Conservation (phyloP, 2,329 filamentous ascomycete genomes). For the Escovopsis sp. region DNA sequence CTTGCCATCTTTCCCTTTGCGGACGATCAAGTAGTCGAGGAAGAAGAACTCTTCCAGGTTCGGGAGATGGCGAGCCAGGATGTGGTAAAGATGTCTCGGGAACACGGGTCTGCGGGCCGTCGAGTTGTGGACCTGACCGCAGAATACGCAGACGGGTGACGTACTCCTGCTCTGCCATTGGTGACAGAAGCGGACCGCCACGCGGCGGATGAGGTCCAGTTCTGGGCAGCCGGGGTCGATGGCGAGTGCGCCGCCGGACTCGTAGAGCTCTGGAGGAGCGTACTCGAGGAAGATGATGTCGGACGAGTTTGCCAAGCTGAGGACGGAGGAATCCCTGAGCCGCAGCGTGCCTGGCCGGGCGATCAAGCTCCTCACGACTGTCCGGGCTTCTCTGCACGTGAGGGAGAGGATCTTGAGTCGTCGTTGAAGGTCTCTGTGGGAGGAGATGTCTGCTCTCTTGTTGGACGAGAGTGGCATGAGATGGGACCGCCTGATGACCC, state of each 20-base stretch:
- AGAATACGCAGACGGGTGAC: constrained; percentile 15
- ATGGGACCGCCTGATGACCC: constrained; percentile 6
- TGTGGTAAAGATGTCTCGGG: constrained; percentile 28
- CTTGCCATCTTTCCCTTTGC: constrained; percentile 7
- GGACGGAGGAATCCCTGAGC: constrained; percentile 12
- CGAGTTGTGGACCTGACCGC: constrained; percentile 17
- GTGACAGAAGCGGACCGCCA: constrained; percentile 27
- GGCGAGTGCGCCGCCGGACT: constrained; percentile 13
- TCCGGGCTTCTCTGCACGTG: constrained; percentile 14
- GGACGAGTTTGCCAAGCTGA: constrained; percentile 14
- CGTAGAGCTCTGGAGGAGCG: constrained; percentile 14
- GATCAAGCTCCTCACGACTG: constrained; percentile 9
- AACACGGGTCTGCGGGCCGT: constrained; percentile 12
- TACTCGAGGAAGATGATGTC: constrained; percentile 23
- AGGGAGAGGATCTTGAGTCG: constrained; percentile 13
- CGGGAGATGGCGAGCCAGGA: constrained; percentile 24
- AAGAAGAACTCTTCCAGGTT: constrained; percentile 29
- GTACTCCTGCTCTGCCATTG: constrained; percentile 21
- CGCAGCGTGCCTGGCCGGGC: constrained; percentile 11
- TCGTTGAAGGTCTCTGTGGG: constrained; percentile 14
- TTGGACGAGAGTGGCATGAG: constrained; percentile 14
- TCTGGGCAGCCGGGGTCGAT: constrained; percentile 13
- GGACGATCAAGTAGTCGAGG: constrained; percentile 26
- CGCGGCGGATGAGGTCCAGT: constrained; percentile 19
- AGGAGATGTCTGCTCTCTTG: constrained; percentile 18